Evolutionary conservation across 345 rosid genomes (phyloP), one percentile per base, ranked within the genome.

Genomic region (Gossypium stocksii): DNA sequence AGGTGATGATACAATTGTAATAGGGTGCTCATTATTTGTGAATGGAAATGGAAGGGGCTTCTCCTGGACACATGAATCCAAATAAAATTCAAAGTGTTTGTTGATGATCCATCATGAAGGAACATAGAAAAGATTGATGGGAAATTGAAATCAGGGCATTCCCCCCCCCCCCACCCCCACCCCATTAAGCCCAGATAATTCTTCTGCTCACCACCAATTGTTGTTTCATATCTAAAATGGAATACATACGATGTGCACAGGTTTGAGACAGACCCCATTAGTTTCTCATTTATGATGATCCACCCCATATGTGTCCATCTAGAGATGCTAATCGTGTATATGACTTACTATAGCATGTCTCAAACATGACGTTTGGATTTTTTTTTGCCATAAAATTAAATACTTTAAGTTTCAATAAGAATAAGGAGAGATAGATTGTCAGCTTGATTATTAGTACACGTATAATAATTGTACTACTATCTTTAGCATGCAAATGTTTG

Each of bases 111-210:
- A 48, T 48, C 38, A 14, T 25, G 59, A 49, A 52, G 57, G 23
- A 69, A 69, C 57, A 56, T 54, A 8, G 79, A 72, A 72, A 84
- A 52, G 84, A 79, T 73, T 57, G 81, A 79, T 70, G 58, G 56
- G 78, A 79, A 79, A 74, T 64, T 78, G 66, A 43, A 72, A 72
- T 14, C 60, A 0, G 15, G 72, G 65, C 46, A 54, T 54, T 19
- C 2, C 8, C 58, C 29, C 29, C 29, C 29, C 3, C 29, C 3
- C 0, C n/a, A n/a, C n/a, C 29, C 29, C 38, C 38, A 29, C 38
- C 5, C 22, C 22, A 52, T 17, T 53, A 53, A n/a, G 20, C 58
- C 74, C 46, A 22, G 77, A 65, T 52, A 80, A 70, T 72, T 25
- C 34, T 34, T 15, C 17, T n/a, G 17, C 56, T 23, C 10, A 77